Conservation (phyloP, 306 rosid genomes). For the Prunus campanulata region DNA sequence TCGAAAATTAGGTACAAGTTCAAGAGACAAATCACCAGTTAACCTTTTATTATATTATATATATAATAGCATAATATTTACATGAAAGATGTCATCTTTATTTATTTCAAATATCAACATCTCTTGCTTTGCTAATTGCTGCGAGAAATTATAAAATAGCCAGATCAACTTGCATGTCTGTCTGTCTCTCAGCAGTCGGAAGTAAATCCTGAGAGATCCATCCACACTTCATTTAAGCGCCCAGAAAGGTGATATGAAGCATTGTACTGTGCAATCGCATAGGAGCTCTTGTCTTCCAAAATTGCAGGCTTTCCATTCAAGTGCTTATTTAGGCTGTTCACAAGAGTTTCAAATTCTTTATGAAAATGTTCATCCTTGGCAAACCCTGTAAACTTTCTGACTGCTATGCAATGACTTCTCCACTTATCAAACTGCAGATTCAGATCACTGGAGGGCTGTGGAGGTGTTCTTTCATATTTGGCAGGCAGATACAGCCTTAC, state of each 20-base stretch:
- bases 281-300: conserved; percentile 33
- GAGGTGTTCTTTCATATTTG: conserved; percentile 38
- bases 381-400: conserved; percentile 62
- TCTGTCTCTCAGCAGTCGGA: conserved; percentile 19
- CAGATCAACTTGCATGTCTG: not conserved
- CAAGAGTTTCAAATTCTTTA: conserved; percentile 48
- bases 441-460: conserved; percentile 52
- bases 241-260: conserved; percentile 33
- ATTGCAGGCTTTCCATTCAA: conserved; percentile 8
- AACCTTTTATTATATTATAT: too few species aligned
- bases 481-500: conserved; percentile 46
- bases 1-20: too few species aligned
- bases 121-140: not conserved
- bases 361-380: conserved; percentile 52
- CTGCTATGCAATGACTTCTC: conserved; percentile 57
- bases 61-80: not conserved
- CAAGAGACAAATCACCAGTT: too few species aligned
- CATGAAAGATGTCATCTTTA: not conserved
- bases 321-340: conserved; percentile 40
- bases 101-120: not conserved
- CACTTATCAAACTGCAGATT: conserved; percentile 49
- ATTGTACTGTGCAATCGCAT: conserved; percentile 72
- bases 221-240: conserved; percentile 78
- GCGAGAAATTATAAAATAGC: not conserved
- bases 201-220: conserved; percentile 35